Evolutionary conservation across 805 yeast species (phyloP), one percentile per base, ranked within the genome.

Genomic region (Spathaspora sp.): DNA sequence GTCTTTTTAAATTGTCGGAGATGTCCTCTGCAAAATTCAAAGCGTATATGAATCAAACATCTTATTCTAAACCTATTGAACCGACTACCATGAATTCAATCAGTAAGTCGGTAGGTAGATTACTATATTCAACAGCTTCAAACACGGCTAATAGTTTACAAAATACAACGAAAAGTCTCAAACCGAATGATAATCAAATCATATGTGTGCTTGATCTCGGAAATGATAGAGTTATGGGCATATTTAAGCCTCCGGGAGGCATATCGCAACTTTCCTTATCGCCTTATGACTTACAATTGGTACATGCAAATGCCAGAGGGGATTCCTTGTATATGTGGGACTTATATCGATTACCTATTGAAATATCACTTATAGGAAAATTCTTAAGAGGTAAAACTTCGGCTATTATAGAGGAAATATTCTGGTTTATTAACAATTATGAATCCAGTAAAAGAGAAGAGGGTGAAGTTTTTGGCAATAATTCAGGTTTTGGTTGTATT

Each of bases 321-420:
- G 89, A 86, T 61, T 77, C 72, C 47, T 68, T 86, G 5, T 83
- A 74, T 58, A 69, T 83, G 55, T 86, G 89, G 87, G 91, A 86
- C 59, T 72, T 78, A 50, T 71, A 83, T 44, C 73, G 75, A 50
- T 67, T 76, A 38, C 80, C 84, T 1, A 60, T 58, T 1, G 81
- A 81, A 53, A 72, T 85, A 2, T 69, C 79, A 0, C 64, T 85
- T 19, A 60, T 82, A 47, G 89, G 86, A 16, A 79, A 80, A 55
- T 83, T 82, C 56, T 66, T 65, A 11, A 70, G 90, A 20, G 91
- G 92, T 1, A 82, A 81, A 57, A 83, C 88, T 0, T 75, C 83
- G 6, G 81, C 87, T 0, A 61, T 72, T 1, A 75, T 85, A 19
- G 68, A 70, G 32, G 73, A 78, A 17, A 65, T 85, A 3, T 60